phyloP scores from a whole-genome alignment of 2,329 filamentous ascomycete species.

The Verticillium nonalfalfae region DNA sequence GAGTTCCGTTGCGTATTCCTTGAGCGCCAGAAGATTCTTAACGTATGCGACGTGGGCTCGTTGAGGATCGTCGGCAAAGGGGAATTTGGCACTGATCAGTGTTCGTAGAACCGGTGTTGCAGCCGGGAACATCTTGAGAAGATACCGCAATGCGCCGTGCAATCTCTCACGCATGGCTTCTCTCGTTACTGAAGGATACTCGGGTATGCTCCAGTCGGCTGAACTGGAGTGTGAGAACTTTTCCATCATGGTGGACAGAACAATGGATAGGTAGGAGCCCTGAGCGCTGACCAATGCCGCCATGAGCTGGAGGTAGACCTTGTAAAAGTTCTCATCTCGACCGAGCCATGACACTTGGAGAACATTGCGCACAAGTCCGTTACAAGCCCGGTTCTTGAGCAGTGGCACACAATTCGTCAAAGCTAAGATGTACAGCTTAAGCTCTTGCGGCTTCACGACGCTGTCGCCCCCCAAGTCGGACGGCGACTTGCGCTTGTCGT shows the following conservation, averaged over 20 bases:
- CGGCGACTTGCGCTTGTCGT: conserved; percentile 33
- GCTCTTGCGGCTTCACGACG: conserved; percentile 42
- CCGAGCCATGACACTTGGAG: conserved; percentile 60
- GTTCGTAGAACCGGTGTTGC: conserved; percentile 64
- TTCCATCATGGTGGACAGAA: conserved; percentile 74
- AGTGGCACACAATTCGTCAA: conserved; percentile 55
- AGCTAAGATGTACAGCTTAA: conserved; percentile 56
- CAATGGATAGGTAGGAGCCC: conserved; percentile 65
- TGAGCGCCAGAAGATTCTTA: conserved; percentile 72
- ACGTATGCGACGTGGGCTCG: conserved; percentile 84
- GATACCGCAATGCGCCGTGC: conserved; percentile 67
- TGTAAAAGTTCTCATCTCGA: conserved; percentile 58
- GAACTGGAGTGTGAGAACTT: conserved; percentile 57
- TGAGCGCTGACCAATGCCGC: conserved; percentile 75
- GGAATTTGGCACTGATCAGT: conserved; percentile 63
- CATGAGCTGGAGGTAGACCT: conserved; percentile 62
- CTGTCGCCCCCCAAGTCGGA: conserved; percentile 37
- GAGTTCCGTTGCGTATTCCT: conserved; percentile 71
- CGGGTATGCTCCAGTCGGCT: conserved; percentile 39
- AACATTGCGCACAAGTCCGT: conserved; percentile 50
- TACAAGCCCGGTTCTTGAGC: conserved; percentile 51
- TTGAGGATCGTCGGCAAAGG: conserved; percentile 69
- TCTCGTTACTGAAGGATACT: conserved; percentile 53
- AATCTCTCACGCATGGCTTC: conserved; percentile 65
- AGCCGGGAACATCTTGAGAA: conserved; percentile 77